These are phyloP conservation scores for Lodderomyces beijingensis DNA, from an alignment of 1,139 yeast species.

Conservation along the genomic window DNA sequence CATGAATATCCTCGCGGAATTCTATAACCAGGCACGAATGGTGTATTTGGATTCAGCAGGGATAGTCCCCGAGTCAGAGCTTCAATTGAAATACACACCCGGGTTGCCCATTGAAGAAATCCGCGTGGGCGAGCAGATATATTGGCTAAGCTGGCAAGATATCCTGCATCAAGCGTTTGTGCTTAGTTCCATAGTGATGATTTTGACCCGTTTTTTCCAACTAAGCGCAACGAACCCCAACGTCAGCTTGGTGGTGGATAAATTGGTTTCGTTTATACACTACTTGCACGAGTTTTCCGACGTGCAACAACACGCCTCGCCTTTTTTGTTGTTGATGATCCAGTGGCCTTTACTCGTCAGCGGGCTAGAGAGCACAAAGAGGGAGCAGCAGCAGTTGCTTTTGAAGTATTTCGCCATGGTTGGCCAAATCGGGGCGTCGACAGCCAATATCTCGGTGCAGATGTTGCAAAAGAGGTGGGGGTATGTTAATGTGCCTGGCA, in stretches of 20 bases:
- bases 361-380: conserved; percentile 46
- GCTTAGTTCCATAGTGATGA: conserved; percentile 21
- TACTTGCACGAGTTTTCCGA: conserved; percentile 18
- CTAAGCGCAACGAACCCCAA: conserved; percentile 28
- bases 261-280: conserved; percentile 19
- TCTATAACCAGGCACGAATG: conserved; percentile 15
- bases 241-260: conserved; percentile 21
- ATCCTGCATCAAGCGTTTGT: conserved; percentile 27
- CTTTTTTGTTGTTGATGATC: conserved; percentile 30
- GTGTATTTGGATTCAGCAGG: conserved; percentile 10
- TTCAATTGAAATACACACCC: conserved; percentile 8
- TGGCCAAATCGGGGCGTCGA: conserved; percentile 40
- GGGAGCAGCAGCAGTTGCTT: conserved; percentile 36
- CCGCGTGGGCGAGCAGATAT: conserved; percentile 7
- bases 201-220: conserved; percentile 23
- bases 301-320: conserved; percentile 19
- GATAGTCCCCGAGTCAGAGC: conserved; percentile 9
- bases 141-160: conserved; percentile 31
- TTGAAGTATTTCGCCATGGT: conserved; percentile 35
- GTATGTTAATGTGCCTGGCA: neutral
- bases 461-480: conserved; percentile 38
- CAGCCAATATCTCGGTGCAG: conserved; percentile 37
- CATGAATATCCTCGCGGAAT: conserved; percentile 21
- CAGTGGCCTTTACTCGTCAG: conserved; percentile 57
- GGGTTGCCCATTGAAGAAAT: conserved; percentile 14